A percentile compares a stretch with the other conserved stretches of the same genome.
Conservation (phyloP, 805 yeast genomes). For the Suhomyces sp. region DNA sequence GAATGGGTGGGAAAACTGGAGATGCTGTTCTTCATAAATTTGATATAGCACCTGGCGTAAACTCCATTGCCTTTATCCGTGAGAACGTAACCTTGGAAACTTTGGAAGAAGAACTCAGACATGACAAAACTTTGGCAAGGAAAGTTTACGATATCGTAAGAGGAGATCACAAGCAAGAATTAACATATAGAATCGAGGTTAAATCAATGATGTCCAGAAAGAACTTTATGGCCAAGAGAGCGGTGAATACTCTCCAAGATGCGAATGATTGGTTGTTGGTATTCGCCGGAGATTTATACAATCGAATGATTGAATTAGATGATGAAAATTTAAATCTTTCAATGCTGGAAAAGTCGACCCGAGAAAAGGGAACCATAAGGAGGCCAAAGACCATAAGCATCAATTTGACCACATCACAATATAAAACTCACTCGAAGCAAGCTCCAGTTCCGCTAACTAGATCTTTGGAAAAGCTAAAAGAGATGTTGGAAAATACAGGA, state of each 20-base stretch:
- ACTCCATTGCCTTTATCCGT: constrained; percentile 49
- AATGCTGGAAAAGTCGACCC: constrained; percentile 20
- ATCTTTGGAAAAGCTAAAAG: constrained; percentile 32
- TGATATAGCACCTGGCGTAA: constrained; percentile 48
- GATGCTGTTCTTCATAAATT: constrained; percentile 51
- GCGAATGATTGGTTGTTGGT: constrained; percentile 78
- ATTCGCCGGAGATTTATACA: constrained; percentile 73
- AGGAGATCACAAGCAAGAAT: constrained; percentile 57
- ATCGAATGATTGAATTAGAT: constrained; percentile 69
- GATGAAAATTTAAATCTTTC: constrained; percentile 53
- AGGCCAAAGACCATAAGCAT: constrained; percentile 59
- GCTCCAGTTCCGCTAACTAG: constrained; percentile 35
- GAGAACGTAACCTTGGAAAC: constrained; percentile 40
- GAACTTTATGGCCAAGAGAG: constrained; percentile 60
- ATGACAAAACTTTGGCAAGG: constrained; percentile 51
- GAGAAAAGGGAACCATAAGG: constrained; percentile 25
- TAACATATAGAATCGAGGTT: constrained; percentile 58
- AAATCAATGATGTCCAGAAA: constrained; percentile 90
- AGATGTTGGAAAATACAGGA: constrained; percentile 21
- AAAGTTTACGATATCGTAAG: constrained; percentile 61
- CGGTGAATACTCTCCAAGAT: constrained; percentile 53
- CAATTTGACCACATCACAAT: constrained; percentile 25
- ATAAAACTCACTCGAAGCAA: constrained; percentile 40
- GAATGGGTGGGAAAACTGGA: constrained; percentile 90
- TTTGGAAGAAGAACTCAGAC: constrained; percentile 20